Conservation (phyloP, 352 stramenopile species). For the Globisporangium acanthophoron region DNA sequence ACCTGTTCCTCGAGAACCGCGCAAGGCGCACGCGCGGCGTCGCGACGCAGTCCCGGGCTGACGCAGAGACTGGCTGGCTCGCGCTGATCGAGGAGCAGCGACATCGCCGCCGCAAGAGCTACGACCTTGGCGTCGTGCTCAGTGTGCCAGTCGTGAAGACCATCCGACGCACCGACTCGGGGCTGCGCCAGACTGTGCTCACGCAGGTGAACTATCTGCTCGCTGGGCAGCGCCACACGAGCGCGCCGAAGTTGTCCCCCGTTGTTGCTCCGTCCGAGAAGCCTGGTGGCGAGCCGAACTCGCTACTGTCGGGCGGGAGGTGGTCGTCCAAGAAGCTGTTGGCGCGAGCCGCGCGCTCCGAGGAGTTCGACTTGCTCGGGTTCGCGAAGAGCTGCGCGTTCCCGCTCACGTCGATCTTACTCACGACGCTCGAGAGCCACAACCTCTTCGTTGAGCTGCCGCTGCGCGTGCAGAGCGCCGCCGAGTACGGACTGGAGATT, state of each 20-base stretch:
- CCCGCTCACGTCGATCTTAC: conserved; percentile 54
- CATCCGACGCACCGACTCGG: conserved; percentile 44
- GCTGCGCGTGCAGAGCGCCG: conserved; percentile 40
- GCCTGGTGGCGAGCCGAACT: neutral
- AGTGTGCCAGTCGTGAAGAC: conserved; percentile 18
- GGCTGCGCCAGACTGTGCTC: conserved; percentile 44
- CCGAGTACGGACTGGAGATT: conserved; percentile 61
- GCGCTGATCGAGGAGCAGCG: conserved; percentile 47
- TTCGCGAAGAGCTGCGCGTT: conserved; percentile 39
- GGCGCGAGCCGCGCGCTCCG: conserved; percentile 17
- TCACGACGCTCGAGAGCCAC: conserved; percentile 65
- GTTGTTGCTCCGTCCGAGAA: neutral
- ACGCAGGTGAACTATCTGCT: conserved; percentile 40
- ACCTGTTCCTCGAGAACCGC: conserved; percentile 42
- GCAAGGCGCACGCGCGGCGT: conserved; percentile 7
- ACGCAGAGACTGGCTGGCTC: conserved; percentile 35
- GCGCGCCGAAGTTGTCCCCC: neutral
- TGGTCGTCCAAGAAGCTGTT: conserved; percentile 46
- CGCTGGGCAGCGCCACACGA: conserved; percentile 8
- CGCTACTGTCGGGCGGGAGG: conserved; percentile 8
- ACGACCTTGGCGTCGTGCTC: conserved; percentile 14
- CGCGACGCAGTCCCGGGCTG: conserved; percentile 14
- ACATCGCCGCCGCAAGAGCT: conserved; percentile 34
- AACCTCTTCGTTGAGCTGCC: conserved; percentile 49
- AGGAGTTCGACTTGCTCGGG: conserved; percentile 50